Evolutionary conservation across 2,329 filamentous ascomycete species (phyloP).

Genomic region (Beauveria rudraprayagi): DNA sequence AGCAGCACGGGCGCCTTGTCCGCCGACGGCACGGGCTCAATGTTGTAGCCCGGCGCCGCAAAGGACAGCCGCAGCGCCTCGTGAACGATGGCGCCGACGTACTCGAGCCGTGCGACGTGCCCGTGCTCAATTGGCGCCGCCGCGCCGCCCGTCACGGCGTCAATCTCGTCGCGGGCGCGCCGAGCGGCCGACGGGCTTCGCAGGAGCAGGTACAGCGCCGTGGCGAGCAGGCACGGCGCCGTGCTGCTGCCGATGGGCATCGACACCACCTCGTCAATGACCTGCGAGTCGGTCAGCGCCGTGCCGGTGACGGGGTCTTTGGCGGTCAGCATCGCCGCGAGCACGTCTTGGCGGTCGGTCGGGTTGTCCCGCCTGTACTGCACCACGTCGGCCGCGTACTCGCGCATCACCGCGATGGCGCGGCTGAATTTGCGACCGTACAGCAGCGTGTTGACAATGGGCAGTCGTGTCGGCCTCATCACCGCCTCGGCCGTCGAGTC

Average conservation of each 20-base stretch:
- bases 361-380: constrained; percentile 45
- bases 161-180: constrained; percentile 45
- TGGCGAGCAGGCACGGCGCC: constrained; percentile 36
- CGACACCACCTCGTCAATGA: constrained; percentile 61
- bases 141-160: constrained; percentile 38
- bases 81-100: constrained; percentile 45
- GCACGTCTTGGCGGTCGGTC: constrained; percentile 49
- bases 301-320: constrained; percentile 55
- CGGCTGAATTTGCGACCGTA: constrained; percentile 45
- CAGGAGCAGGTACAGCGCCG: constrained; percentile 41
- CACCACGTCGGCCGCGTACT: constrained; percentile 49
- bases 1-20: constrained; percentile 38
- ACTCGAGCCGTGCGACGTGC: constrained; percentile 43
- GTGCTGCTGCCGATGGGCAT: constrained; percentile 54
- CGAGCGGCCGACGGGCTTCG: constrained; percentile 41
- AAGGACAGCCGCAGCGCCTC: constrained; percentile 47
- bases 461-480: constrained; percentile 43
- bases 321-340: constrained; percentile 50
- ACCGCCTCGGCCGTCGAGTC: constrained; percentile 47
- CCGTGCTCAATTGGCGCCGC: constrained; percentile 39
- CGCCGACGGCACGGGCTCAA: constrained; percentile 34
- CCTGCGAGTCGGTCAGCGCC: constrained; percentile 47
- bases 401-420: constrained; percentile 45
- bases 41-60: constrained; percentile 48
- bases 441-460: constrained; percentile 43